Evolutionary conservation across 768 basidiomycete species (phyloP), one percentile per base, ranked within the genome.

Genomic region (Sporobolomyces phaffii): DNA sequence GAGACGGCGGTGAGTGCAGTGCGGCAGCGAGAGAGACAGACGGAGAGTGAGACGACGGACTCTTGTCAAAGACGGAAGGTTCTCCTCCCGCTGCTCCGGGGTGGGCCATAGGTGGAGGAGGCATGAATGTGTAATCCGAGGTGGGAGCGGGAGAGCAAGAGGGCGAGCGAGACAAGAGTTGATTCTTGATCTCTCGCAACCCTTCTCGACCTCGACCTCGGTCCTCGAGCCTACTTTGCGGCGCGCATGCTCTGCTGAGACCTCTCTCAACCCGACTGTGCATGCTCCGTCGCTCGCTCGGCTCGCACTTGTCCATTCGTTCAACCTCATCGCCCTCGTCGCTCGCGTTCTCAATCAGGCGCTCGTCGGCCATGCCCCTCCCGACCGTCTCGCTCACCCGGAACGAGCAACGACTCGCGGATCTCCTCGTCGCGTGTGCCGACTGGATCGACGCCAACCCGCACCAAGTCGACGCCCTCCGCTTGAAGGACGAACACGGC

Each of bases 401-500:
- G 9, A 40, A 57, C 57, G 73, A 74, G 52, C 26, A 24, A 4
- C 17, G 26, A 4, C 64, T 74, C 24, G 50, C 48, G 9, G 29
- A 48, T 45, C 44, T 71, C 10, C 58, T 74, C 40, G 64, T 70
- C 50, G 53, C 15, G 1, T 73, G 69, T 48, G 70, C 75, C 6
- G 50, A 60, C 20, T 73, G 70, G 63, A 50, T 73, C 36, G 62
- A 68, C 31, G 18, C 24, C 1, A 45, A 63, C 28, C 61, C 65
- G 26, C 18, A 44, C 15, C 26, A 48, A 29, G 64, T 73, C 20
- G 63, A 68, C 28, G 24, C 26, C 4, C 47, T 69, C 18, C 40
- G 71, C 38, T 17, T 73, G 28, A 50, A 33, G 38, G 74, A 72
- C 51, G 72, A 70, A 1, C 4, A 62, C n/a, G 70, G 69, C 1